Evolutionary conservation across 208 protist genomes (phyloP), one percentile per base, ranked within the genome.

Genomic region (Lotmaria passim): DNA sequence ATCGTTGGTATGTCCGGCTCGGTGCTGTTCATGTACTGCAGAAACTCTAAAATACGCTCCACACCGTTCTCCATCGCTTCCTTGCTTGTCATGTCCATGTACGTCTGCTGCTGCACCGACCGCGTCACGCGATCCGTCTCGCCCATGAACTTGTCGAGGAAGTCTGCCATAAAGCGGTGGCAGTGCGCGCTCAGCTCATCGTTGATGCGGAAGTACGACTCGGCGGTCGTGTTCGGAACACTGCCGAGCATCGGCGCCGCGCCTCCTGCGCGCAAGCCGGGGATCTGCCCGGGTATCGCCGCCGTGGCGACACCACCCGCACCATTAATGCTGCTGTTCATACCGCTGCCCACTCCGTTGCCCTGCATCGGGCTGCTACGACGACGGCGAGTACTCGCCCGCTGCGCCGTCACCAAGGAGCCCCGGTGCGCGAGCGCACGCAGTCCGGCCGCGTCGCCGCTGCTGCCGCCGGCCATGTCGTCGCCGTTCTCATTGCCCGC

Each of bases 51-150:
- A 43, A 89, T 34, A 46, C 73, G 69, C 55, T 59, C 44, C 41
- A 78, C 55, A 24, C 83, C 87, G 21, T 64, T 61, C 52, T 93
- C 83, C 21, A 93, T 58, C 47, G 75, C 70, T 44, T 79, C 64
- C 58, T 78, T 81, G 65, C 75, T 87, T 6, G 51, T 21, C 0
- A 77, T 68, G 52, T 89, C 83, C 69, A 88, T 69, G 70, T 82
- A 86, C 1, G 69, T 70, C 78, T 85, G 81, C 36, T 72, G 73
- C 73, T 70, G 24, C 36, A 87, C 63, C 21, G 39, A 31, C 26
- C 73, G 69, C 34, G 78, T 85, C 12, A 64, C 62, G 34, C 58
- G 63, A 63, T 89, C 87, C 12, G 70, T 73, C 6, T 84, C 78
- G 12, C 60, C 46, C 28, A 74, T 73, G 64, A 88, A 89, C 15